Conservation (phyloP, 495 filamentous ascomycete genomes). For the Hypoxylon perforatum region DNA sequence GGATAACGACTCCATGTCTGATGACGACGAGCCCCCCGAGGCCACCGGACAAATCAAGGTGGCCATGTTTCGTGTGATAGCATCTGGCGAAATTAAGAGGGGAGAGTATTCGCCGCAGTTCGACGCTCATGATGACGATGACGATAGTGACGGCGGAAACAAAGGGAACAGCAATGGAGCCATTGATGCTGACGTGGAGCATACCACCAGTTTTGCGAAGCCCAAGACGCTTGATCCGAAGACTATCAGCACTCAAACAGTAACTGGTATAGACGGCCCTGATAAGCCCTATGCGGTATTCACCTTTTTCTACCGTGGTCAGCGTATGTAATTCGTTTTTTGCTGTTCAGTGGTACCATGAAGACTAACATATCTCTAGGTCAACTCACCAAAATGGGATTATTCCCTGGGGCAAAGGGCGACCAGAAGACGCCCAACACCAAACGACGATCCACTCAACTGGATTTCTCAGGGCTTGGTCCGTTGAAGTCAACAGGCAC, state of each 20-base stretch:
- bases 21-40: slow-evolving; percentile 91
- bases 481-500: slow-evolving; percentile 84
- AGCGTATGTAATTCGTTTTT: slow-evolving; percentile 71
- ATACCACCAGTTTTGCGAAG: slow-evolving; percentile 98
- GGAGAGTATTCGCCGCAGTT: slow-evolving; percentile 99
- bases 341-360: slow-evolving; percentile 5
- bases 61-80: slow-evolving; percentile 92
- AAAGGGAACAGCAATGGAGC: slow-evolving; percentile 54
- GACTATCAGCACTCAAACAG: slow-evolving; percentile 96
- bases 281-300: slow-evolving; percentile 97
- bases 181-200: slow-evolving; percentile 80
- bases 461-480: slow-evolving; percentile 85
- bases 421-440: slow-evolving; percentile 64
- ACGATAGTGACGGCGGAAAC: slow-evolving; percentile 64
- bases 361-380: slow-evolving; percentile 60
- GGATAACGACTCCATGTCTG: slow-evolving; percentile 78
- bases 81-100: slow-evolving; percentile 95
- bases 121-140: slow-evolving; percentile 94
- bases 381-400: slow-evolving; percentile 94
- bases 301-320: slow-evolving; percentile 97
- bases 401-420: slow-evolving; percentile 71
- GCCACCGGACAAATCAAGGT: slow-evolving; percentile 98
- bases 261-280: slow-evolving; percentile 96
- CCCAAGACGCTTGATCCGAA: slow-evolving; percentile 97
- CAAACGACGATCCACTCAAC: slow-evolving; percentile 80